These are phyloP conservation scores for Rauvolfia tetraphylla DNA, from an alignment of 257 asterid genomes.

Conservation along the genomic window DNA sequence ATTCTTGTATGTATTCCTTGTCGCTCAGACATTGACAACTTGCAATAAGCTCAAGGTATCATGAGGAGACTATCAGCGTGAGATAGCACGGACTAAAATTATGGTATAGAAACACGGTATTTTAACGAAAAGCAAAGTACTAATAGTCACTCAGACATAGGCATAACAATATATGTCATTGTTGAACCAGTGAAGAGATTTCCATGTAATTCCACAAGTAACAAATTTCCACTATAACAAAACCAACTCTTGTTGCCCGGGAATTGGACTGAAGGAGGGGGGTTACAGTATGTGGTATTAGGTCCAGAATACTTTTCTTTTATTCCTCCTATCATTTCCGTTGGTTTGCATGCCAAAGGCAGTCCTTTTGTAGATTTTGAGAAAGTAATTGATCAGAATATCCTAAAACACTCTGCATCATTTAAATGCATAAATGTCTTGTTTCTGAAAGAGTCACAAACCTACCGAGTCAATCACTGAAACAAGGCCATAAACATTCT, in stretches of 20 bases:
- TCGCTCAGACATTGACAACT: neutral
- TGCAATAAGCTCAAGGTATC: neutral
- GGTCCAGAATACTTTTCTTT: neutral
- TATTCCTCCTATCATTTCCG: neutral
- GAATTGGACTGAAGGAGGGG: neutral
- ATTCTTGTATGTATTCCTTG: neutral
- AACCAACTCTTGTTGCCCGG: neutral
- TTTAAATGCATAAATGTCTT: neutral
- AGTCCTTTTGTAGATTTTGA: neutral
- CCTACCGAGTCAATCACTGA: slow-evolving; percentile 70
- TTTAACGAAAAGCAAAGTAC: neutral
- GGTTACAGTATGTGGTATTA: neutral
- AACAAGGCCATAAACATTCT: slow-evolving; percentile 66
- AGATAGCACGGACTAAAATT: neutral
- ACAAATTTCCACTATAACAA: neutral
- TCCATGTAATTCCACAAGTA: neutral
- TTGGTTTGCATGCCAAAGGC: neutral
- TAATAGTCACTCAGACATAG: too few relatives aligned
- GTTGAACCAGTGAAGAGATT: neutral
- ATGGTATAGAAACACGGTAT: neutral
- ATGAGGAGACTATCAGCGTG: neutral
- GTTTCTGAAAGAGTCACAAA: neutral
- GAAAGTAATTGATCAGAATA: neutral
- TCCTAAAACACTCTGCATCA: neutral
- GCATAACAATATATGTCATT: neutral